Evolutionary conservation across 257 asterid genomes (phyloP).

Genomic region (Penstemon eatonii): DNA sequence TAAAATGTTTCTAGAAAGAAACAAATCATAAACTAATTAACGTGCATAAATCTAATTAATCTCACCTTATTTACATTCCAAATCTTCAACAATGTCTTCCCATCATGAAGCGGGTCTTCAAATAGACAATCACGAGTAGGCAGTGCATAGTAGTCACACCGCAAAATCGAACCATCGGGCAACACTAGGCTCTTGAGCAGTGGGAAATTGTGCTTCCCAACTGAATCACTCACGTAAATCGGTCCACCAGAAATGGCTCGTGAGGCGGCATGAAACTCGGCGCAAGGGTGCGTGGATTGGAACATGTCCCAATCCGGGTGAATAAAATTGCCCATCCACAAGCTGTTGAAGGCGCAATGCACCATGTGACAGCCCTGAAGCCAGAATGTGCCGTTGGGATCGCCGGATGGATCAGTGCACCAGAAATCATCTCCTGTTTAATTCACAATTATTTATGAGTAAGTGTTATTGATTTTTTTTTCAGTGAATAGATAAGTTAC

Average conservation of each 20-base stretch:
- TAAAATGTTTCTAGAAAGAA: no score
- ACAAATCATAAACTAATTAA: not conserved
- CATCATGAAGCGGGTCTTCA: constrained; percentile 81
- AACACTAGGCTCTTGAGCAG: constrained; percentile 67
- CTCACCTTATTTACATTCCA: constrained; percentile 88
- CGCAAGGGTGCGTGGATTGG: constrained; percentile 94
- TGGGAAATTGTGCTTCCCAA: constrained; percentile 71
- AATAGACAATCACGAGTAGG: constrained; percentile 87
- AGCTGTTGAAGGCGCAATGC: constrained; percentile 91
- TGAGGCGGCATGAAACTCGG: constrained; percentile 89
- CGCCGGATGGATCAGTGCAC: constrained; percentile 96
- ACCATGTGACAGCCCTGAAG: constrained; percentile 98
- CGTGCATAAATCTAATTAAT: not conserved
- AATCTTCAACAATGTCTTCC: constrained; percentile 84
- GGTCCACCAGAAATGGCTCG: constrained; percentile 99
- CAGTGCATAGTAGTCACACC: constrained; percentile 74
- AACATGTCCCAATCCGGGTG: constrained; percentile 99
- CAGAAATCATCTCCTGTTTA: constrained; percentile 83
- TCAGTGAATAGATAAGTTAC: no score
- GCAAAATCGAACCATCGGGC: constrained; percentile 80
- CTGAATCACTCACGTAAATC: constrained; percentile 75
- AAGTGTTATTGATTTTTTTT: not conserved
- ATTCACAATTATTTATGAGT: not conserved
- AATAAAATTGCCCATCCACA: constrained; percentile 95
- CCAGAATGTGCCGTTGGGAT: constrained; percentile 93